These are phyloP conservation scores for Pichia deserticola DNA, from an alignment of 805 yeast species.

Conservation along the genomic window DNA sequence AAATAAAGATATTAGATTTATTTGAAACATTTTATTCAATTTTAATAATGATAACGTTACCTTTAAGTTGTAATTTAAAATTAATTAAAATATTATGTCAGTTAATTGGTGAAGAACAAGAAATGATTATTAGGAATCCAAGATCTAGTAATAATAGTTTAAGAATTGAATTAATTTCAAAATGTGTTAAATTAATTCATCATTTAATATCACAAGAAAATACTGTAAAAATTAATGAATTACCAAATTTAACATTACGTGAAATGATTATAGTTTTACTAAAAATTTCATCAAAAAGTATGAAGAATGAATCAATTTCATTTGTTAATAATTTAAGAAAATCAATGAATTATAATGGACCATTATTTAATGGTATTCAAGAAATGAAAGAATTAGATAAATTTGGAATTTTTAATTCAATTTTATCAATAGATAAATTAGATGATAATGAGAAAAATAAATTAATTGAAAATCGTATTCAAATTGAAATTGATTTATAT, in stretches of 20 bases:
- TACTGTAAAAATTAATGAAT: conserved; percentile 20
- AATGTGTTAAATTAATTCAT: conserved; percentile 34
- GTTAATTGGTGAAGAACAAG: conserved; percentile 44
- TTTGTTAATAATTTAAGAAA: conserved; percentile 18
- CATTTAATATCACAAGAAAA: conserved; percentile 20
- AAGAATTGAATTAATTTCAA: conserved; percentile 35
- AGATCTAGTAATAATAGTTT: conserved; percentile 32
- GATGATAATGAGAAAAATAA: conserved; percentile 20
- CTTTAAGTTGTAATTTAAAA: conserved; percentile 1
- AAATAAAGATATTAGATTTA: conserved; percentile 38
- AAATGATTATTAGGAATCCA: conserved; percentile 35
- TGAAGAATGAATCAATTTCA: conserved; percentile 21
- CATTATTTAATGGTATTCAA: conserved; percentile 18
- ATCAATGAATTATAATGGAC: conserved; percentile 12
- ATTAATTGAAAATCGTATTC: conserved; percentile 22
- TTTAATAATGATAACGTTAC: conserved; percentile 2
- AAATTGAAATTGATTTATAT: conserved; percentile 28
- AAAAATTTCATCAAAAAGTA: conserved; percentile 26
- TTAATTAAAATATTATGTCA: conserved; percentile 5
- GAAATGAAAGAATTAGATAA: conserved; percentile 30
- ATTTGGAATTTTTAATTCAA: conserved; percentile 19
- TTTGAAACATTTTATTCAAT: conserved; percentile 37
- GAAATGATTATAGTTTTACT: conserved; percentile 26
- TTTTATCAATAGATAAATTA: conserved; percentile 5
- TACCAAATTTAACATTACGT: conserved; percentile 23